phyloP scores from a whole-genome alignment of 805 yeast genomes.

The Tetrapisispora fleetii region DNA sequence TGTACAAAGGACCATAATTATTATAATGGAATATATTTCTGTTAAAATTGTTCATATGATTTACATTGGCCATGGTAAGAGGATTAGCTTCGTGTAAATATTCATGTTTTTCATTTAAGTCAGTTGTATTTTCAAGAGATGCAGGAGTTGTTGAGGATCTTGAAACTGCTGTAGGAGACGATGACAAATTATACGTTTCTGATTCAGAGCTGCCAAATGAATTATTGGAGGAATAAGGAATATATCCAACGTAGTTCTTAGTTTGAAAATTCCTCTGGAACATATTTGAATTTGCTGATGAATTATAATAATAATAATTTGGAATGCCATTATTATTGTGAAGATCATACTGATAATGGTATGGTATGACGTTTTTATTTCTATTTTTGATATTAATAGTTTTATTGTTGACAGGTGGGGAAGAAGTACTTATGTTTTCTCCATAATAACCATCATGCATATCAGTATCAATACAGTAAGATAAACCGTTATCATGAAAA shows the following conservation, averaged over 20 bases:
- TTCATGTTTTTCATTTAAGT: not conserved
- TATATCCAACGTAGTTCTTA: not conserved
- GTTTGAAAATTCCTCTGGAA: not conserved
- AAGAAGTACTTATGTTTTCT: not conserved
- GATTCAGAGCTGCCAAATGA: not conserved
- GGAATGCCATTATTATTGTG: not conserved
- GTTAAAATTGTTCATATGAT: not conserved
- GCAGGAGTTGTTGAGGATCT: not conserved
- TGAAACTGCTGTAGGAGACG: not conserved
- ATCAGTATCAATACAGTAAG: not conserved
- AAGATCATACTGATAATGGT: not conserved
- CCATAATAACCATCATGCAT: not conserved
- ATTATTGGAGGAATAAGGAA: not conserved
- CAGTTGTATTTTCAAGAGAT: not conserved
- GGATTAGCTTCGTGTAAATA: not conserved
- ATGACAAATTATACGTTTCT: not conserved
- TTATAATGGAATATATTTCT: not conserved
- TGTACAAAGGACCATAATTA: not conserved
- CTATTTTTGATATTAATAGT: not conserved
- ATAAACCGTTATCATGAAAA: not conserved
- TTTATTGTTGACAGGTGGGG: not conserved
- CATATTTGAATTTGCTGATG: not conserved
- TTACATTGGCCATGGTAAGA: no score
- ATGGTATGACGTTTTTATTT: not conserved
- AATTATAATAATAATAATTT: not conserved